A percentile compares a stretch with the other conserved stretches of the same genome.
Conservation (phyloP, 2,329 filamentous ascomycete species). For the Phoma sp. region DNA sequence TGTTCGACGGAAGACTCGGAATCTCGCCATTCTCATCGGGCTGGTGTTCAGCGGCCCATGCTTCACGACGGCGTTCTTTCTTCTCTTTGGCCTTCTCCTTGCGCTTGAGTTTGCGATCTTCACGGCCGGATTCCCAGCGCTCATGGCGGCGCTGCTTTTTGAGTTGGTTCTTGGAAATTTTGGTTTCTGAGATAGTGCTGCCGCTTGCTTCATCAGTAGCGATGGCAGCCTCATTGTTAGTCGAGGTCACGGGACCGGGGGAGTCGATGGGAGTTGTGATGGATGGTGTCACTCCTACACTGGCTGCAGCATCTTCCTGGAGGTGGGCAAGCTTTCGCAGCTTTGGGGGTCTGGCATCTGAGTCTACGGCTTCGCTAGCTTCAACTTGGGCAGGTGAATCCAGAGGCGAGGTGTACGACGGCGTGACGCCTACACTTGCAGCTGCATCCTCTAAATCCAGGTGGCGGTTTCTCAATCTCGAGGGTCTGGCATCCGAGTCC, state of each 20-base stretch:
- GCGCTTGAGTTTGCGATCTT: conserved; percentile 63
- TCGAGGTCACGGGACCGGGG: conserved; percentile 14
- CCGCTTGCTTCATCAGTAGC: conserved; percentile 12
- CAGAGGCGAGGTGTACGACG: conserved; percentile 13
- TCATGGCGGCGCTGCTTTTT: conserved; percentile 78
- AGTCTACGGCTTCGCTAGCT: conserved; percentile 42
- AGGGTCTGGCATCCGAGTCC: conserved; percentile 5
- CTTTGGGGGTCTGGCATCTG: conserved; percentile 63
- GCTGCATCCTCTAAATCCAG: conserved; percentile 13
- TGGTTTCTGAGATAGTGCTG: conserved; percentile 24
- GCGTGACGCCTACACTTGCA: conserved; percentile 16
- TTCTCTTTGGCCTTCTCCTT: conserved; percentile 64
- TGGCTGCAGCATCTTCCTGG: conserved; percentile 13
- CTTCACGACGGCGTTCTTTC: conserved; percentile 59
- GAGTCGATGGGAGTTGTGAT: conserved; percentile 21
- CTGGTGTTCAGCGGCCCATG: conserved; percentile 51
- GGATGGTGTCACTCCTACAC: conserved; percentile 19
- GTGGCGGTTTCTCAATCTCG: conserved; percentile 11
- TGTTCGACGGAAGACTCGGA: conserved; percentile 25
- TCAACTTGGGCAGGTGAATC: conserved; percentile 15
- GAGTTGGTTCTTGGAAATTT: conserved; percentile 82
- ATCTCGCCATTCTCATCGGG: conserved; percentile 30
- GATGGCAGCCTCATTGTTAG: conserved; percentile 20
- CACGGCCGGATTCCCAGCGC: conserved; percentile 76
- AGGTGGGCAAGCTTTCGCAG: conserved; percentile 59